Percentiles rank a stretch among this genome's conserved stretches.
These are phyloP conservation scores for Phlyctochytrium arcticum DNA, from an alignment of 192 early-diverging fungal species.

Conservation along the genomic window DNA sequence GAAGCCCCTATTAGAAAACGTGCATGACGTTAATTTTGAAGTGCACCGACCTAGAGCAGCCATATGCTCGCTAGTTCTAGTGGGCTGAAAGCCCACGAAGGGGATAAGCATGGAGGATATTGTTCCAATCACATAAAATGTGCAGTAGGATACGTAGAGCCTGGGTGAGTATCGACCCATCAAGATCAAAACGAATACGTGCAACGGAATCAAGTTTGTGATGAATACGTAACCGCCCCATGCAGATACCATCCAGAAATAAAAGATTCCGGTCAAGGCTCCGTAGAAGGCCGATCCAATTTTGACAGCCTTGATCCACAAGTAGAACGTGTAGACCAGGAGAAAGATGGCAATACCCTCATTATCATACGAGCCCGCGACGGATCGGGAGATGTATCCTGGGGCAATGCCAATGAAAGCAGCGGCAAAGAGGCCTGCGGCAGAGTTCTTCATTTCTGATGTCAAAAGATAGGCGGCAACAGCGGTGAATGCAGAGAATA, in stretches of 20 bases:
- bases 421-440: slow-evolving; percentile 94
- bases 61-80: slow-evolving; percentile 98
- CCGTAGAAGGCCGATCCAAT: slow-evolving; percentile 90
- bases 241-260: slow-evolving; percentile 99
- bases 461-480: slow-evolving; percentile 92
- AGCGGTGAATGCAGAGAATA: slow-evolving; percentile 96
- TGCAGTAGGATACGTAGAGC: slow-evolving; percentile 95
- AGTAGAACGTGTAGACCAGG: slow-evolving; percentile 94
- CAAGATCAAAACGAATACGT: slow-evolving; percentile 86
- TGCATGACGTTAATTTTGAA: neutral
- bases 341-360: slow-evolving; percentile 99
- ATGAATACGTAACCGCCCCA: slow-evolving; percentile 99
- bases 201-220: slow-evolving; percentile 97
- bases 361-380: slow-evolving; percentile 99
- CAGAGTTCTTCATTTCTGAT: slow-evolving; percentile 82
- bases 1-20: neutral
- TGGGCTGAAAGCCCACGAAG: slow-evolving; percentile 99
- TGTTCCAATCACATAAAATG: slow-evolving; percentile 97
- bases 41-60: slow-evolving; percentile 77
- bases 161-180: slow-evolving; percentile 96
- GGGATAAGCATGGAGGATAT: slow-evolving; percentile 98
- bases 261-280: slow-evolving; percentile 81
- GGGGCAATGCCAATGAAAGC: slow-evolving; percentile 98
- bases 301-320: slow-evolving; percentile 97
- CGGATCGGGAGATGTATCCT: slow-evolving; percentile 99